Base-by-base conservation (phyloP, 2,329 filamentous ascomycete genomes). In the Leptographium wingfieldii region DNA sequence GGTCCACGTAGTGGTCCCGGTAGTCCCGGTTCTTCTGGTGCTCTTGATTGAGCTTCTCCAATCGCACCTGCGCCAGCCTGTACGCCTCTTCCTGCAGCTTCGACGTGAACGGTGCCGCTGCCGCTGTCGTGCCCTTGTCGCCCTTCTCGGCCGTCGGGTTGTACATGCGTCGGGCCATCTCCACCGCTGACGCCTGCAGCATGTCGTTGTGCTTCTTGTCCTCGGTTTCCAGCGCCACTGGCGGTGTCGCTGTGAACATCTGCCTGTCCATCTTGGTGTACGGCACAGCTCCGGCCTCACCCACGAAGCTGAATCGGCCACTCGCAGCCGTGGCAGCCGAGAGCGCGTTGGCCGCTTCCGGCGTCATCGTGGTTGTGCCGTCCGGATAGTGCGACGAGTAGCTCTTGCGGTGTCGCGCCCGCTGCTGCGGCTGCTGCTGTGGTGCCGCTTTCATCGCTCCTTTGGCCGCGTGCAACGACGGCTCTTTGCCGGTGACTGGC, bases 161-260 rank as follows among this genome's bases (percentile, higher is more conserved):
- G 69, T 91, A 96, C 84, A 96, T 92, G 66, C 87, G 83, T 72
- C 86, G 88, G 7, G 92, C 91, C 90, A 96, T 95, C 12, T 88
- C 89, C 3, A 96, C 77, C 2, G 92, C 90, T 25, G 90, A 92
- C 35, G 90, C 89, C 64, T 86, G 87, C 3, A 95, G 76, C 5
- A 85, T 83, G 65, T 90, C 87, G 53, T 85, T 81, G 61, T 81
- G 83, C 63, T 81, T 84, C 70, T 85, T 81, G 67, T 96, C 90
- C 49, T 94, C 86, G 0, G 84, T 74, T 67, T 95, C 89, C 2
- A 81, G 75, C 31, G 82, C 78, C 3, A 95, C 82, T 0, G 85
- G 86, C 4, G 91, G 90, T 40, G 83, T 75, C 1, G 88, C 85
- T 0, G 87, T 90, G 69, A 87, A 95, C 83, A 95, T 88, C 63